These are phyloP conservation scores for Pyrenophora seminiperda DNA, from an alignment of 2,329 filamentous ascomycete species.

Conservation along the genomic window DNA sequence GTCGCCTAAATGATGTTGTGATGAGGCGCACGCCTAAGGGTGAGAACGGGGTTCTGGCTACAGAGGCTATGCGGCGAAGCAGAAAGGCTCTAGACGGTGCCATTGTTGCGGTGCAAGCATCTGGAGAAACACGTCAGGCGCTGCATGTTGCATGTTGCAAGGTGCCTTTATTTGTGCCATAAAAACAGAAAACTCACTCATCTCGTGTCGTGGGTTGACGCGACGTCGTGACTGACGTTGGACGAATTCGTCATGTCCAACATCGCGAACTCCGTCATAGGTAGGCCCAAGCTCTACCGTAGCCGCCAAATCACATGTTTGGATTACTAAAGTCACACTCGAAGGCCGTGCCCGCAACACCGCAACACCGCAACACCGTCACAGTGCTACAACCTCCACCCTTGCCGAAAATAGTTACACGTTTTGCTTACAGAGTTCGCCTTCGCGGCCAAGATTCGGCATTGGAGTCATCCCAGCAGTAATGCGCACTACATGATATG, in stretches of 20 bases:
- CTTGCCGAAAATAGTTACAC: slow-evolving; percentile 6
- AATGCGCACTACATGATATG: slow-evolving; percentile 14
- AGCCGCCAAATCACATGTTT: slow-evolving; percentile 38
- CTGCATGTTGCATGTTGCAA: slow-evolving; percentile 13
- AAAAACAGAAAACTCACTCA: slow-evolving; percentile 16
- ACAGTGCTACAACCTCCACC: slow-evolving; percentile 5
- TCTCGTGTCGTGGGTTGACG: slow-evolving; percentile 7
- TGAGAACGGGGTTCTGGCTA: slow-evolving; percentile 22
- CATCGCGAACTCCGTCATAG: slow-evolving; percentile 37
- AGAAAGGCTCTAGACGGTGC: slow-evolving; percentile 43
- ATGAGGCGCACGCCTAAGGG: slow-evolving; percentile 28
- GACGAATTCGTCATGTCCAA: slow-evolving; percentile 12
- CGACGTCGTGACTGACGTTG: slow-evolving; percentile 21
- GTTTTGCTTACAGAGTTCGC: neutral
- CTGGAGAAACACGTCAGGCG: slow-evolving; percentile 9
- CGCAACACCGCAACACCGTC: slow-evolving; percentile 1
- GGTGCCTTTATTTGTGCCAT: slow-evolving; percentile 4
- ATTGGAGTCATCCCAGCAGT: slow-evolving; percentile 27
- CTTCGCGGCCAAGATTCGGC: neutral
- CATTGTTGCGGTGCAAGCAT: slow-evolving; percentile 28
- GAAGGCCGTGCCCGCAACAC: neutral
- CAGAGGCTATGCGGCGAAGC: slow-evolving; percentile 24
- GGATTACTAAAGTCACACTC: slow-evolving; percentile 17
- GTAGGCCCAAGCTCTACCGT: slow-evolving; percentile 29
- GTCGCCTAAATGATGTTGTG: slow-evolving; percentile 20